Evolutionary conservation across 108 stramenopile genomes (phyloP), one percentile per base, ranked within the genome.

Genomic region (Nitzschia palea): DNA sequence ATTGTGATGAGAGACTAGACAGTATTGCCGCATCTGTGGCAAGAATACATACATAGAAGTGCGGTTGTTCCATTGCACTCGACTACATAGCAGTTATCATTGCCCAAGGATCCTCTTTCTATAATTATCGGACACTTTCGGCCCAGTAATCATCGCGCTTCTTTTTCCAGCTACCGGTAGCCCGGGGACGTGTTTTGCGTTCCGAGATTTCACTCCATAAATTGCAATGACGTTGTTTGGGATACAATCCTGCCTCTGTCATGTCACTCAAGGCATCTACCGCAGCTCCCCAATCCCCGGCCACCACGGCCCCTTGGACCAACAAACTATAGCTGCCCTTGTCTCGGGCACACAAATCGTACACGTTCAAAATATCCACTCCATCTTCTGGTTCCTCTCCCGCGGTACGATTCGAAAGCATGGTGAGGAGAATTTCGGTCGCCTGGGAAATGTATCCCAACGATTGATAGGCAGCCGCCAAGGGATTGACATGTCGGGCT

Each of bases 281-380:
- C 0, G 90, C 90, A 9, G 59, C 67, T 2, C 59, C 62, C 87
- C 87, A 92, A 61, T 88, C 82, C 4, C 82, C 86, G 9, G 73
- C 59, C 31, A 74, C 68, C 9, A 88, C 87, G 26, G 86, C 85
- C 26, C 82, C 84, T 48, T 81, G 73, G 22, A 92, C 87, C 62
- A 92, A 56, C 18, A 92, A 62, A n/a, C 83, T 67, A 66, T 92
- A 92, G 4, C 81, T 85, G 3, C 74, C 87, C 50, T 86, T 85
- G 76, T 88, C 83, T 70, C 89, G 88, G 50, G 84, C 81, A 30
- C 76, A 54, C 1, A 85, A 55, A 48, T 85, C 84, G 51, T 83
- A 36, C 0, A 80, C 78, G 57, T 84, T 83, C 6, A 80, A 68
- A 31, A 31, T 61, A 30, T 73, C 68, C 25, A 63, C 47, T 23